Conservation (phyloP, 495 filamentous ascomycete species). For the Neurospora sp. region DNA sequence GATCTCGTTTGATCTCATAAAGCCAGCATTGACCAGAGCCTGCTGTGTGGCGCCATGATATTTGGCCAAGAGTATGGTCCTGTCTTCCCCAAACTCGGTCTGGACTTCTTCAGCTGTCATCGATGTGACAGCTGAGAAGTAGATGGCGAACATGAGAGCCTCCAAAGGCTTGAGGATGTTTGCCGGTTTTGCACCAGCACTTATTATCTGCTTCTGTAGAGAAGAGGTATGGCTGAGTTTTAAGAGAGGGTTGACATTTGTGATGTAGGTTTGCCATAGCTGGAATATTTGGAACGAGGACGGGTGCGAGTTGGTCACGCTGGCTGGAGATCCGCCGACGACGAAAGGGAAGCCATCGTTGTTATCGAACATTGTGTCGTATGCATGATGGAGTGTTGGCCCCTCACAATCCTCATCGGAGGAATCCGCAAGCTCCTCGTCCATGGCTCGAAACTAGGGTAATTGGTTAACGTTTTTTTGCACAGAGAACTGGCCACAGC, state of each 20-base stretch:
- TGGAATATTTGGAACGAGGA: constrained; percentile 57
- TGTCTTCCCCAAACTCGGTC: constrained; percentile 38
- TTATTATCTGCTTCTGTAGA: constrained; percentile 43
- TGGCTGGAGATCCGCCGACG: constrained; percentile 38
- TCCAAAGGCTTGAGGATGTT: constrained; percentile 41
- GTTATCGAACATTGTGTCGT: constrained; percentile 43
- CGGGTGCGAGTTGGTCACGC: constrained; percentile 51
- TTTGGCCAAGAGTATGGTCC: constrained; percentile 30
- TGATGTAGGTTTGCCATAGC: constrained; percentile 62
- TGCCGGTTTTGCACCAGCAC: constrained; percentile 34
- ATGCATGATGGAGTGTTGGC: constrained; percentile 43
- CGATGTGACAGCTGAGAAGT: constrained; percentile 42
- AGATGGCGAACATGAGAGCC: constrained; percentile 48
- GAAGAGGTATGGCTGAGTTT: constrained; percentile 60
- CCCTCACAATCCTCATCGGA: constrained; percentile 53
- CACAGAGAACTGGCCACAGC: not conserved
- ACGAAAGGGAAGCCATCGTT: constrained; percentile 50
- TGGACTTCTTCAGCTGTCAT: constrained; percentile 42
- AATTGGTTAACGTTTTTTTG: constrained; percentile 3
- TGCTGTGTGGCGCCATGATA: constrained; percentile 44
- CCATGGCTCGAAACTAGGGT: constrained; percentile 29
- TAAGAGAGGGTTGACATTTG: constrained; percentile 59
- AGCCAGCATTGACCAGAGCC: constrained; percentile 45
- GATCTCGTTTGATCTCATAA: constrained; percentile 45
- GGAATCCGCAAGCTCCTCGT: constrained; percentile 38